Conservation (phyloP, 2,329 filamentous ascomycete genomes). For the Curvularia verruculosa region DNA sequence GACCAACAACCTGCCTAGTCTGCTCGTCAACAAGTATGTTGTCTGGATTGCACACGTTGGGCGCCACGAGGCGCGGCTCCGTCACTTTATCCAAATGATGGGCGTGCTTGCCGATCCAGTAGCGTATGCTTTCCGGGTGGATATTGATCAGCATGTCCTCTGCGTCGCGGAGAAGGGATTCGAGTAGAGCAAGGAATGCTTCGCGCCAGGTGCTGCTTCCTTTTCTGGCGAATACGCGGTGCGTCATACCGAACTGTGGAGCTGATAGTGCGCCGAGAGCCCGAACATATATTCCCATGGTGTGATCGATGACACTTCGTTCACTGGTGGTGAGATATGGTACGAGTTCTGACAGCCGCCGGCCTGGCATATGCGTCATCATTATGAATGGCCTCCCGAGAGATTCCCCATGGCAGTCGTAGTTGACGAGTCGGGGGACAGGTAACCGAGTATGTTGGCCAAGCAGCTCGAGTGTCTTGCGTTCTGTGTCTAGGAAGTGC, state of each 20-base stretch:
- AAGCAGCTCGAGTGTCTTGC: conserved; percentile 47
- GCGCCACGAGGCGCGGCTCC: conserved; percentile 58
- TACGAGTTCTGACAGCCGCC: conserved; percentile 39
- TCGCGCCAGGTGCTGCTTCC: conserved; percentile 60
- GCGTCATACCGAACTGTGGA: conserved; percentile 58
- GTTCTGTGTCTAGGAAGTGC: conserved; percentile 49
- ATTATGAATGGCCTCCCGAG: conserved; percentile 45
- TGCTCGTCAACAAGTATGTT: conserved; percentile 60
- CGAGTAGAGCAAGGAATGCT: conserved; percentile 59
- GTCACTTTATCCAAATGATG: conserved; percentile 58
- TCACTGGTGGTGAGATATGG: conserved; percentile 45
- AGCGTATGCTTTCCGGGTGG: conserved; percentile 62
- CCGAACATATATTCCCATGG: conserved; percentile 50
- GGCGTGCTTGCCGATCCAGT: conserved; percentile 54
- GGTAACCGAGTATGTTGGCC: conserved; percentile 45
- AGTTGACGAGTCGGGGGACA: conserved; percentile 50
- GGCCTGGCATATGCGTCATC: conserved; percentile 42
- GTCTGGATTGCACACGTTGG: conserved; percentile 56
- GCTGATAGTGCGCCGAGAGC: conserved; percentile 55
- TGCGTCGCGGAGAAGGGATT: conserved; percentile 61
- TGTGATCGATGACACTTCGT: conserved; percentile 48
- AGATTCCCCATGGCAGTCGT: conserved; percentile 37
- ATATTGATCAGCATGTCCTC: conserved; percentile 65
- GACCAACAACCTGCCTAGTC: conserved; percentile 56
- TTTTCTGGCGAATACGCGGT: conserved; percentile 53